Conservation (phyloP, 192 early-diverging fungal genomes). For the Rhizophagus prolifer region DNA sequence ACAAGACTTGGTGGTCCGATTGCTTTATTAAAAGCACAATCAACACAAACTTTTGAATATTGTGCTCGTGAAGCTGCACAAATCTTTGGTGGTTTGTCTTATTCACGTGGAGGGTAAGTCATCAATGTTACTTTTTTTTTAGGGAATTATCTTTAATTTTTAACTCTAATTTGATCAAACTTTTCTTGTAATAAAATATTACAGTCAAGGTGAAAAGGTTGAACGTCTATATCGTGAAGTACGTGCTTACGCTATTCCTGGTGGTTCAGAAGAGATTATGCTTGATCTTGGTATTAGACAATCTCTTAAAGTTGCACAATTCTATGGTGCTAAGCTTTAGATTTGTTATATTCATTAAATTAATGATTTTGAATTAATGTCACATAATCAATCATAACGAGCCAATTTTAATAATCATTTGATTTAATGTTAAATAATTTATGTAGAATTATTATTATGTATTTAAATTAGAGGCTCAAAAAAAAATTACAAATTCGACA, state of each 20-base stretch:
- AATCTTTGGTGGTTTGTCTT: conserved; percentile 85
- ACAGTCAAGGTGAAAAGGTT: conserved; percentile 65
- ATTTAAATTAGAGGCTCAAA: too few relatives aligned
- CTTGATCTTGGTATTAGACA: conserved; percentile 82
- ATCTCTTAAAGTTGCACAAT: conserved; percentile 73
- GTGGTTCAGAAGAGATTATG: conserved; percentile 90
- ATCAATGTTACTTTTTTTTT: conserved; percentile 20
- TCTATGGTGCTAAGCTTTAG: conserved; percentile 63
- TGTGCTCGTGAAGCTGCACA: conserved; percentile 89
- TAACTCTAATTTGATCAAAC: not conserved
- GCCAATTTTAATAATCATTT: too few relatives aligned
- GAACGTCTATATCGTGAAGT: conserved; percentile 89
- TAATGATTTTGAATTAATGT: too few relatives aligned
- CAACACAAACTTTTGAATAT: conserved; percentile 84
- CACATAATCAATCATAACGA: too few relatives aligned
- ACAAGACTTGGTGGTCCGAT: conserved; percentile 82
- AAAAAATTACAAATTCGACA: too few relatives aligned
- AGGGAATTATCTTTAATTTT: not conserved
- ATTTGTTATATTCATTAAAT: too few relatives aligned
- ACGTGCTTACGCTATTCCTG: conserved; percentile 78
- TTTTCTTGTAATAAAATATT: not conserved
- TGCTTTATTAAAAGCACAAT: conserved; percentile 81
- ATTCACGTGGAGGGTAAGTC: conserved; percentile 62
- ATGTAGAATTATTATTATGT: too few relatives aligned
- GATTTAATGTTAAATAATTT: too few relatives aligned